These are phyloP conservation scores for Macrophomina tecta DNA, from an alignment of 2,329 filamentous ascomycete species.

Conservation along the genomic window DNA sequence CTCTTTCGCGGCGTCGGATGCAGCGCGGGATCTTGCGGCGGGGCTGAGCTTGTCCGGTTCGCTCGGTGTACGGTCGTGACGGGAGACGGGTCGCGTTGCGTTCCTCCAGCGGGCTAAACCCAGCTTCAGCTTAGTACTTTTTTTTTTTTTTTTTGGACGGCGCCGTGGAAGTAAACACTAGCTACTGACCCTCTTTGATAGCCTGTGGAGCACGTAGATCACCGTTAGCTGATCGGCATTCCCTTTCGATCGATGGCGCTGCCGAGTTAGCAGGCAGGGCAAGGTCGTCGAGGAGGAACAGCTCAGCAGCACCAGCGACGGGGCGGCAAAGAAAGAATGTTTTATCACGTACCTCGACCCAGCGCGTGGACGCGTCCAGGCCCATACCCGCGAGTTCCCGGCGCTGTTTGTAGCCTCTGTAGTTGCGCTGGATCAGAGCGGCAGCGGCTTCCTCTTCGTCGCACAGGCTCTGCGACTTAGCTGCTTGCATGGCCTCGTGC, in stretches of 20 bases:
- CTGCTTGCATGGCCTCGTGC: conserved; percentile 14
- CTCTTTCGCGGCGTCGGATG: conserved; percentile 58
- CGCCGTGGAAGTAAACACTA: conserved; percentile 15
- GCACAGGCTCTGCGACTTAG: background rate
- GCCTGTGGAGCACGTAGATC: conserved; percentile 47
- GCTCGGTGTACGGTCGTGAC: conserved; percentile 40
- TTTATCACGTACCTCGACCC: conserved; percentile 66
- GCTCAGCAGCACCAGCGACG: conserved; percentile 22
- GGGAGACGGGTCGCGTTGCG: conserved; percentile 54
- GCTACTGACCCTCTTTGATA: conserved; percentile 54
- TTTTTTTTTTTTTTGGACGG: background rate
- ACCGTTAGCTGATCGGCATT: conserved; percentile 29
- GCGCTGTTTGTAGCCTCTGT: conserved; percentile 76
- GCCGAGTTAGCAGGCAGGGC: background rate
- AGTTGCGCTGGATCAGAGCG: conserved; percentile 63
- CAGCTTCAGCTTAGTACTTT: background rate
- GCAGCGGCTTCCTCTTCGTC: conserved; percentile 31
- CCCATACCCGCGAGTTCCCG: conserved; percentile 72
- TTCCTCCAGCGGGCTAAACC: conserved; percentile 59
- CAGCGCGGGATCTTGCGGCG: conserved; percentile 35
- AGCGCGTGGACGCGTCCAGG: conserved; percentile 72
- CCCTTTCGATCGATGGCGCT: background rate
- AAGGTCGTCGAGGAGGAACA: conserved; percentile 29
- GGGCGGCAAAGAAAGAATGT: background rate
- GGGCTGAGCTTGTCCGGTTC: conserved; percentile 30